phyloP scores from a whole-genome alignment of 2,329 filamentous ascomycete species.

The Fusarium chlamydosporum region DNA sequence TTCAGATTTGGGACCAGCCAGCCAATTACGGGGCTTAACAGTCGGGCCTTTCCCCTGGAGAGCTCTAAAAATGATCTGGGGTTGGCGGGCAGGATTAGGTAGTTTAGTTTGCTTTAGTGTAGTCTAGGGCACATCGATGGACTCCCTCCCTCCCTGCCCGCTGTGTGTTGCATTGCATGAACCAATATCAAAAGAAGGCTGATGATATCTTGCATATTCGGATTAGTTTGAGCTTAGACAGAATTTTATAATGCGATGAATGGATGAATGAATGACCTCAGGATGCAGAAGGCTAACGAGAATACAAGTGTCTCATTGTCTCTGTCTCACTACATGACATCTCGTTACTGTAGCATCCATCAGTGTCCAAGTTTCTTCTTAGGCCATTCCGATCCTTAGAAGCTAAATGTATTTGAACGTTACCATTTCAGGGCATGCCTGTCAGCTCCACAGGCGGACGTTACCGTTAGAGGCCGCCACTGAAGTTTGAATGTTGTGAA shows the following conservation, averaged over 20 bases:
- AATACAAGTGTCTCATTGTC: background rate
- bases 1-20: background rate
- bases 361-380: conserved; percentile 2
- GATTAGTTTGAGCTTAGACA: background rate
- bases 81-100: conserved; percentile 7
- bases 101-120: too few species aligned
- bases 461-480: conserved; percentile 36
- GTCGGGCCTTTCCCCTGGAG: conserved; percentile 47
- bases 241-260: background rate
- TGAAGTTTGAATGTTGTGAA: conserved; percentile 9
- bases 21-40: conserved; percentile 44
- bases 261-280: conserved; percentile 16
- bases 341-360: conserved; percentile 12
- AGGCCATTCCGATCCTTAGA: background rate
- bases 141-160: too few species aligned
- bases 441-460: conserved; percentile 28
- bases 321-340: background rate
- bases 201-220: background rate
- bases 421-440: conserved; percentile 13
- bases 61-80: conserved; percentile 47
- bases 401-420: conserved; percentile 16
- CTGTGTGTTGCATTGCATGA: conserved; percentile 2
- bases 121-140: background rate
- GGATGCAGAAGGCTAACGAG: background rate
- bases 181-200: conserved; percentile 10